Evolutionary conservation across 176 grass and related monocot species (phyloP), one percentile per base, ranked within the genome.

Genomic region (Pontederia paniculata): DNA sequence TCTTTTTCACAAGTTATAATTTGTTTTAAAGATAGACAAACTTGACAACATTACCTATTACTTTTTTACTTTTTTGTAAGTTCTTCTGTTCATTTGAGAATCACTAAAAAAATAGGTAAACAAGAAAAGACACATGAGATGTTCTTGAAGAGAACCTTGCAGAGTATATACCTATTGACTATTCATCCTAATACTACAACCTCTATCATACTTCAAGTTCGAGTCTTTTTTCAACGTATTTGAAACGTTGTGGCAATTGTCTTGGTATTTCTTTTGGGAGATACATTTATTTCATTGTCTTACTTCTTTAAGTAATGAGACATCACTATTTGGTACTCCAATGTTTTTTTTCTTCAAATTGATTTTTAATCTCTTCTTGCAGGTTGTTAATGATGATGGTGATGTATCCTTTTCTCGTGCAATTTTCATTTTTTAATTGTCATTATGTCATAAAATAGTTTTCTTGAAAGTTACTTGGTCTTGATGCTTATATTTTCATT

Each of bases 301-400:
- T n/a, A n/a, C n/a, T n/a, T n/a, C n/a, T n/a, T n/a, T n/a, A n/a
- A n/a, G n/a, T n/a, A n/a, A n/a, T n/a, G n/a, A n/a, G n/a, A n/a
- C n/a, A n/a, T n/a, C n/a, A n/a, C n/a, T n/a, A n/a, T n/a, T n/a
- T n/a, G n/a, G n/a, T n/a, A n/a, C n/a, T 21, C 21, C 9, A 8
- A 55, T 55, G 25, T 21, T 5, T 55, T 25, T 55, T 12, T 55
- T 54, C 21, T 54, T 54, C 19, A 10, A n/a, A 10, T 20, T 19
- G 0, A 7, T 54, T 46, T 31, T 21, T 81, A 45, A 66, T 48
- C 42, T 45, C 69, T 17, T 60, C 50, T 69, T 73, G 78, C 86
- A 97, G 91, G 83, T 97, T 42, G 80, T 88, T 47, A 61, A 80
- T 11, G 77, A 90, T 63, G 93, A 84, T 75, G 93, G 93, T 68